A percentile compares a stretch with the other conserved stretches of the same genome.
Evolutionary conservation across 345 rosid genomes (phyloP).

Genomic region (Kandelia obovata): DNA sequence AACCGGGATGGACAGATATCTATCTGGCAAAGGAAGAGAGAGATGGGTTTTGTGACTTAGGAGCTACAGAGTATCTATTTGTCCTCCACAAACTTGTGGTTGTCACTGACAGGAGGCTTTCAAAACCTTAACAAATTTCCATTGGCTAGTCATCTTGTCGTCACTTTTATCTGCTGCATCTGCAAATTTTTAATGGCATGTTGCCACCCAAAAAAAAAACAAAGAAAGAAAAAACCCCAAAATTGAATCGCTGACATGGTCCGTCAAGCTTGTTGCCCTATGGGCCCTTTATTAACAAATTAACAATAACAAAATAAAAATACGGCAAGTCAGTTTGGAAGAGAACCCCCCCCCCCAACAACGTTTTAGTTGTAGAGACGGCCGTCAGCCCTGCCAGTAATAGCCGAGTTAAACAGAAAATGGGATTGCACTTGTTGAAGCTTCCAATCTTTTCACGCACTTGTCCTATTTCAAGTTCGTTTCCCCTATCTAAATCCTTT

Average conservation of each 20-base stretch:
- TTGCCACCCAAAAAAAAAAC: no score
- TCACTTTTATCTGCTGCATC: slow-evolving; percentile 23
- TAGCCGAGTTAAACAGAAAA: not conserved
- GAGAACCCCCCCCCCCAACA: no score
- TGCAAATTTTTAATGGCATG: not conserved
- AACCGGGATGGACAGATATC: not conserved
- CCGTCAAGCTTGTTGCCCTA: no score
- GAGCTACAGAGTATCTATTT: slow-evolving; percentile 19
- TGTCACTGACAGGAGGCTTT: slow-evolving; percentile 24
- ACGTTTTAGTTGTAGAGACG: no score
- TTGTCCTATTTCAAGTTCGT: slow-evolving; percentile 21
- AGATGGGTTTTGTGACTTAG: not conserved
- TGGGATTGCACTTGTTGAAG: slow-evolving; percentile 46
- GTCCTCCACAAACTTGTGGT: slow-evolving; percentile 25
- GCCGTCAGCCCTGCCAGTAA: no score
- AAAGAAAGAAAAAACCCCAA: no score
- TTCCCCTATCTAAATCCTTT: slow-evolving; percentile 35
- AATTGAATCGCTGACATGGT: no score
- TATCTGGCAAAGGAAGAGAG: not conserved
- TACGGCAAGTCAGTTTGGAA: no score
- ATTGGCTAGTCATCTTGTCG: slow-evolving; percentile 42
- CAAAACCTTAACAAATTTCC: slow-evolving; percentile 7
- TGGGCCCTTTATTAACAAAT: no score
- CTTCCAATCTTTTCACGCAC: slow-evolving; percentile 36
- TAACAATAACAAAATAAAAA: no score